phyloP scores from a whole-genome alignment of 139 green algal genomes.

The Closterium sp. region DNA sequence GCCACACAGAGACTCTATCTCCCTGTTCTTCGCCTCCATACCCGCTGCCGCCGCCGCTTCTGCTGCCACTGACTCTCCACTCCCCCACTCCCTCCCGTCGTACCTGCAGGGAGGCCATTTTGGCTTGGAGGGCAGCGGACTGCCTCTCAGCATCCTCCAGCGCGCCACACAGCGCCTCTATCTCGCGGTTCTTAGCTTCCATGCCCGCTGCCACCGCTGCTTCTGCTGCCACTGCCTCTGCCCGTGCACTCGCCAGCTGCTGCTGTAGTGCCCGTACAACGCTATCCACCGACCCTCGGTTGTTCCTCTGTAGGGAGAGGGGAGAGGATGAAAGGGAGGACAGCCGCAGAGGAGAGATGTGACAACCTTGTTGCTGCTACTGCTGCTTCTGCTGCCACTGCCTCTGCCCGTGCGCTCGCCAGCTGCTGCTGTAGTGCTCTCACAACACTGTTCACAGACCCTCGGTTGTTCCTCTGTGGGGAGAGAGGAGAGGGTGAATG shows the following conservation, averaged over 20 bases:
- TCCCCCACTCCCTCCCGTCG: no score
- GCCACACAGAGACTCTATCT: conserved; percentile 14
- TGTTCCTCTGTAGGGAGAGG: conserved; percentile 11
- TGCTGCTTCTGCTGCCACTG: background rate
- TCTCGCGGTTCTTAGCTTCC: conserved; percentile 20
- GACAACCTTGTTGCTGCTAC: background rate
- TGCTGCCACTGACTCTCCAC: background rate
- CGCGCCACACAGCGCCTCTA: conserved; percentile 8
- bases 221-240: conserved; percentile 8
- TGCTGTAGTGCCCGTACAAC: conserved; percentile 19
- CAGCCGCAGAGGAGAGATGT: background rate
- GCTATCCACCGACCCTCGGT: conserved; percentile 34
- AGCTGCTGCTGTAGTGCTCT: background rate
- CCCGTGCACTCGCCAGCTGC: conserved; percentile 11
- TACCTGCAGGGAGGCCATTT: no score
- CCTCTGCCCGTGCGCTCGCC: background rate
- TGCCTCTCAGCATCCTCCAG: background rate
- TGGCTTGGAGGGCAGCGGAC: no score
- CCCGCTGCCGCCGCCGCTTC: conserved; percentile 2
- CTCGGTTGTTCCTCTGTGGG: conserved; percentile 2
- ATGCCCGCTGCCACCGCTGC: conserved; percentile 6
- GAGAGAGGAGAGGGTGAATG: background rate
- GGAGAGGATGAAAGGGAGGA: background rate
- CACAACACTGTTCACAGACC: background rate
- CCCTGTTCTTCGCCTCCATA: conserved; percentile 24